Evolutionary conservation across 768 basidiomycete genomes (phyloP).

Genomic region (Tricholomella constricta): DNA sequence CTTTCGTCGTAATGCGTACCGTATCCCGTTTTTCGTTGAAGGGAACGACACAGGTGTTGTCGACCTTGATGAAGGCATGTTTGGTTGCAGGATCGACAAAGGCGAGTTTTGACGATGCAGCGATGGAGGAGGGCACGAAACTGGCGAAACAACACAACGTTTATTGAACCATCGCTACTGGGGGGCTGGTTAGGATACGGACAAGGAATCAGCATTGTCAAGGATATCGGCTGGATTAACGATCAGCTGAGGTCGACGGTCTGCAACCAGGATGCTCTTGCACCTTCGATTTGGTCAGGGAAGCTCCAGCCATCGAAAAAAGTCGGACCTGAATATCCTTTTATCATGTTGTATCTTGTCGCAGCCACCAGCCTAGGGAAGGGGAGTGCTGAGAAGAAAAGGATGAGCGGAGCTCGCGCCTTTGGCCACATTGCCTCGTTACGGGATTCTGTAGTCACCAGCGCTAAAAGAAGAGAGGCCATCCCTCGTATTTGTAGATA

Average conservation of each 20-base stretch:
- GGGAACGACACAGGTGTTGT: slow-evolving; percentile 61
- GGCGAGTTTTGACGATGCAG: slow-evolving; percentile 51
- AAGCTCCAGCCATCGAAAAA: slow-evolving; percentile 73
- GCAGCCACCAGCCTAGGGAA: slow-evolving; percentile 12
- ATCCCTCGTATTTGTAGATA: too few species aligned
- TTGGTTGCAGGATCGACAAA: slow-evolving; percentile 64
- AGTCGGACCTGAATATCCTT: slow-evolving; percentile 56
- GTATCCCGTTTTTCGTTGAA: slow-evolving; percentile 64
- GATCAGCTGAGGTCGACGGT: slow-evolving; percentile 20
- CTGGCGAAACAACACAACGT: slow-evolving; percentile 27
- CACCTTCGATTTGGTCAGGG: slow-evolving; percentile 38
- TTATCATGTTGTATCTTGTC: slow-evolving; percentile 47
- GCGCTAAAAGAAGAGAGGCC: too few species aligned
- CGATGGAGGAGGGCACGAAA: slow-evolving; percentile 51
- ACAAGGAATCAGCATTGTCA: slow-evolving; percentile 66
- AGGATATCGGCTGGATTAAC: slow-evolving; percentile 62
- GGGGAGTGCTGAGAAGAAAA: too few species aligned
- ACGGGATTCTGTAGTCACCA: too few species aligned
- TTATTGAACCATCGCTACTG: too few species aligned
- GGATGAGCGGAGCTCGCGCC: too few species aligned
- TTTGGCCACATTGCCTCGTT: too few species aligned
- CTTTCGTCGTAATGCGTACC: slow-evolving; percentile 59
- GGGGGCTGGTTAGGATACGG: slow-evolving; percentile 11
- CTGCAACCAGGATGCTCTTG: slow-evolving; percentile 30
- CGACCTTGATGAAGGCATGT: slow-evolving; percentile 76